Evolutionary conservation across 2,329 filamentous ascomycete genomes (phyloP), one percentile per base, ranked within the genome.

Genomic region (Akanthomyces dipterigenus): DNA sequence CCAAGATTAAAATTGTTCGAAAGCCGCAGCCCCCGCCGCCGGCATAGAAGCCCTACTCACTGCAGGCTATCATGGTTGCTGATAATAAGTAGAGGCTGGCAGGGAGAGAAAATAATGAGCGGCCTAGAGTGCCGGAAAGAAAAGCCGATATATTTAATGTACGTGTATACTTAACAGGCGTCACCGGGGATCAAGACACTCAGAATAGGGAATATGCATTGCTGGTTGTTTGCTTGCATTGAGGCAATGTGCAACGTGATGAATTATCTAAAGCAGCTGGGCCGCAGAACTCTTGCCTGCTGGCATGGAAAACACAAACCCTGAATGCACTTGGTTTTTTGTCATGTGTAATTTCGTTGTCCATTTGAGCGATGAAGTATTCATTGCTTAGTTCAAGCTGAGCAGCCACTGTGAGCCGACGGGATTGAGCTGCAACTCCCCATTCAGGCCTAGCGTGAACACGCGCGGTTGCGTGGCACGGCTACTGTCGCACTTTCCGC

Each of bases 1-100:
- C 71, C 2, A 75, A 75, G 64, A 75, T 75, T 26, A 75, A 75
- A 51, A 71, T 75, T 46, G 70, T 75, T n/a, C 68, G 72, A 50
- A 75, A 75, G 61, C 68, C 72, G 26, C 69, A 72, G 18, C 63
- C 63, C 16, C 63, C 66, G 36, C 68, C 67, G 18, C 56, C 36
- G 36, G 36, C 36, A 38, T 38, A 38, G 14, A 16, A 12, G 6
- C 7, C 36, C 11, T 38, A 9, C 36, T 38, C 11, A 38, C 14
- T 8, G 5, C 36, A 5, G 12, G 36, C 7, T 38, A 14, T 16
- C 3, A 16, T 16, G 36, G 12, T 14, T 38, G 36, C 36, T 38
- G 36, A 38, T 16, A 3, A 16, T 1, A 5, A 43, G 18, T 11
- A n/a, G 18, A 43, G 16, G 3, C 8, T 16, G n/a, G 20, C 4